A percentile compares a stretch with the other conserved stretches of the same genome.
Conservation (phyloP, 192 early-diverging fungal species). For the Podila verticillata region DNA sequence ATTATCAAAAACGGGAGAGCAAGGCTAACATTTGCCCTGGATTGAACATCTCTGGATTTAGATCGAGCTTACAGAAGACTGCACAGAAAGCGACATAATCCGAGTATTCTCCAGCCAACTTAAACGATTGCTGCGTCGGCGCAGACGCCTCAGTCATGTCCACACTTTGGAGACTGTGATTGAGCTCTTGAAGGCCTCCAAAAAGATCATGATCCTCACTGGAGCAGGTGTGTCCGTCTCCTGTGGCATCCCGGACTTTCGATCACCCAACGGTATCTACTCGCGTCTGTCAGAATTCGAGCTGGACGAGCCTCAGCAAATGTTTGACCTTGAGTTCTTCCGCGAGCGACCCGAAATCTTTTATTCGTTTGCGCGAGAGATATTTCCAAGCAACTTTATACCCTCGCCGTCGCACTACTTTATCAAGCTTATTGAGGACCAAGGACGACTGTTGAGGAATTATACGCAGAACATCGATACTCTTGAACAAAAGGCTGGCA, state of each 20-base stretch:
- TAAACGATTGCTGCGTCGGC: constrained; percentile 62
- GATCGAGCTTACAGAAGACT: constrained; percentile 36
- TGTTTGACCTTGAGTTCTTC: constrained; percentile 98
- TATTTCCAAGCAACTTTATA: constrained; percentile 88
- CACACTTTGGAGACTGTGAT: constrained; percentile 74
- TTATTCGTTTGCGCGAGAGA: constrained; percentile 94
- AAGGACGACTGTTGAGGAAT: constrained; percentile 88
- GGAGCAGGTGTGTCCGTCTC: constrained; percentile 94
- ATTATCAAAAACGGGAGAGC: not conserved
- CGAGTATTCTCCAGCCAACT: constrained; percentile 66
- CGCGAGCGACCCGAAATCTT: constrained; percentile 87
- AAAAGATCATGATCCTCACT: constrained; percentile 90
- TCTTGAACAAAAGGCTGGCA: constrained; percentile 88
- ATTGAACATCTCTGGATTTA: constrained; percentile 32
- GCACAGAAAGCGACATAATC: constrained; percentile 68
- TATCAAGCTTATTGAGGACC: constrained; percentile 87
- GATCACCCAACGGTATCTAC: constrained; percentile 94
- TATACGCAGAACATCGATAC: constrained; percentile 99
- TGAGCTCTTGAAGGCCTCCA: constrained; percentile 61
- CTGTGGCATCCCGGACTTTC: constrained; percentile 97
- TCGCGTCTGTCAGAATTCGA: constrained; percentile 88
- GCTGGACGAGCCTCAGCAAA: constrained; percentile 91
- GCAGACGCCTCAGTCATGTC: constrained; percentile 60
- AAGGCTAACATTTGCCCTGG: constrained; percentile 3
- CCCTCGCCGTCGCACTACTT: constrained; percentile 91